Evolutionary conservation across 495 filamentous ascomycete species (phyloP).

Genomic region (Xylaria palmicola): DNA sequence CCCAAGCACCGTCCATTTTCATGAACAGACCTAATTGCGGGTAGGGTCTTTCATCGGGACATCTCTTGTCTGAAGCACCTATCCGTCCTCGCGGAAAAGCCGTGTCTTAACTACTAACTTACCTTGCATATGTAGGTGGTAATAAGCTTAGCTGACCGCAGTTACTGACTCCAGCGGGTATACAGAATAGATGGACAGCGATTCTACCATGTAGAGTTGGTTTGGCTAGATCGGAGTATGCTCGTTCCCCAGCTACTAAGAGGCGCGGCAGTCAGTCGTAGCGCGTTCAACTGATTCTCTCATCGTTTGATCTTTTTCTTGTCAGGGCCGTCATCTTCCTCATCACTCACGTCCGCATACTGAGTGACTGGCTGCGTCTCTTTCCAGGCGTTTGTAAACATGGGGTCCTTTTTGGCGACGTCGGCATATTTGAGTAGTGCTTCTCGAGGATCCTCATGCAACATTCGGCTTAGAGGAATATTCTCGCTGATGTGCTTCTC

Average conservation of each 20-base stretch:
- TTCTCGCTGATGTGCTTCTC: constrained; percentile 82
- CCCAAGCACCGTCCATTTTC: background rate
- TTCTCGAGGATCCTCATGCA: constrained; percentile 94
- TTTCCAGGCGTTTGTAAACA: constrained; percentile 92
- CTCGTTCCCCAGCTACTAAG: background rate
- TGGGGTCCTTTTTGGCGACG: constrained; percentile 85
- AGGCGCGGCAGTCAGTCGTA: background rate
- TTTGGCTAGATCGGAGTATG: background rate
- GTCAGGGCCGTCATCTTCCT: constrained; percentile 68
- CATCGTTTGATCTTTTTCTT: constrained; percentile 64
- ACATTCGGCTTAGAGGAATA: constrained; percentile 89
- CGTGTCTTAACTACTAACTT: too few relatives aligned
- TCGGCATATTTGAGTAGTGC: constrained; percentile 94
- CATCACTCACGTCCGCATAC: constrained; percentile 90
- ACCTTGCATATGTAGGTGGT: too few relatives aligned
- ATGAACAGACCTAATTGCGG: background rate
- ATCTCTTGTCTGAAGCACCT: background rate
- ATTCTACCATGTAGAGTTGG: background rate
- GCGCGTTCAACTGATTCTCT: constrained; percentile 1
- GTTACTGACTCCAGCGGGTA: background rate
- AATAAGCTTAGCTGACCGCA: too few relatives aligned
- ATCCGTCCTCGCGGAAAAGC: background rate
- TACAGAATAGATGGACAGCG: background rate
- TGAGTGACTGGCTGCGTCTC: constrained; percentile 90
- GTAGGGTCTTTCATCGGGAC: background rate